These are phyloP conservation scores for Salvia miltiorrhiza DNA, from an alignment of 257 asterid genomes.

Conservation along the genomic window DNA sequence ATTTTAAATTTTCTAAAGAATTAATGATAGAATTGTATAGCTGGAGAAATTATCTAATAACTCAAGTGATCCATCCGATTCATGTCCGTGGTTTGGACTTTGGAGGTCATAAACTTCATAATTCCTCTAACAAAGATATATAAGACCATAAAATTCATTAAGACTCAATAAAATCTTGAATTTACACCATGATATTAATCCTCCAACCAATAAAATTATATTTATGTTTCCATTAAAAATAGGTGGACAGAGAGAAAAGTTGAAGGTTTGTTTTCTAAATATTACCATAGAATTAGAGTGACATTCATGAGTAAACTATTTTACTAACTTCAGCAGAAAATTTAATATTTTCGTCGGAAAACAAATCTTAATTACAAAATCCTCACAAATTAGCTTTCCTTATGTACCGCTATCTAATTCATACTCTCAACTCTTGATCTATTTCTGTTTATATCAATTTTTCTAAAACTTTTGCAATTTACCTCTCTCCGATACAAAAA, in stretches of 20 bases:
- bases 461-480: not conserved
- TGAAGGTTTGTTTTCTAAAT: not conserved
- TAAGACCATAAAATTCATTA: not conserved
- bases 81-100: not conserved
- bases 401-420: constrained; percentile 18
- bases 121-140: not conserved
- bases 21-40: too few relatives aligned
- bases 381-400: too few relatives aligned
- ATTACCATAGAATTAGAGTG: not conserved
- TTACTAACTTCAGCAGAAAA: not conserved
- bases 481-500: not conserved
- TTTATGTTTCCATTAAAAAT: too few relatives aligned
- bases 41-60: not conserved
- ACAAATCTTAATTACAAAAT: constrained; percentile 16
- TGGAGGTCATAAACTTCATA: too few relatives aligned
- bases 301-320: not conserved
- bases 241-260: not conserved
- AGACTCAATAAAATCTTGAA: too few relatives aligned
- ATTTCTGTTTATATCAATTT: not conserved
- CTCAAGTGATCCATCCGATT: not conserved
- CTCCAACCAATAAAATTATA: too few relatives aligned
- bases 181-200: too few relatives aligned
- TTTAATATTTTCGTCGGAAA: not conserved
- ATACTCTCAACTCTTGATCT: constrained; percentile 22
- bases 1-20: too few relatives aligned